These are phyloP conservation scores for Fusarium torreyae DNA, from an alignment of 2,329 filamentous ascomycete species.

Conservation along the genomic window DNA sequence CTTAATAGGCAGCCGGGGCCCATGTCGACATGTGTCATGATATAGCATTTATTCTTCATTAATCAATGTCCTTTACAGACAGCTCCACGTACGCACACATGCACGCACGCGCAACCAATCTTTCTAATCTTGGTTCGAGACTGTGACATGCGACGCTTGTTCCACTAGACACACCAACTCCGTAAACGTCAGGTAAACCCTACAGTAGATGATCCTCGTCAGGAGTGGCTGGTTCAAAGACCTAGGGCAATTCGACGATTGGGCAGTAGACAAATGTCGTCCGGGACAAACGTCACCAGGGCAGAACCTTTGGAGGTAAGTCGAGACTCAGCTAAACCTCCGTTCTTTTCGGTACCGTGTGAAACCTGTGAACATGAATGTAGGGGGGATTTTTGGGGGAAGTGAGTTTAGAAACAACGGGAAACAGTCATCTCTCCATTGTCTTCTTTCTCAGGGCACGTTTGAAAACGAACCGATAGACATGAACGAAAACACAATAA, in stretches of 20 bases:
- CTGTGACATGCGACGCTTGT: conserved; percentile 17
- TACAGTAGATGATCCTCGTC: background rate
- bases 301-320: conserved; percentile 5
- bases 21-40: conserved; percentile 52
- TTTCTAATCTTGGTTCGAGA: conserved; percentile 30
- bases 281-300: conserved; percentile 15
- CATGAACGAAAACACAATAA: conserved; percentile 43
- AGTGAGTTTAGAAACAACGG: conserved; percentile 26
- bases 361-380: conserved; percentile 32
- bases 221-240: background rate
- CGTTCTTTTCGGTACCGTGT: conserved; percentile 11
- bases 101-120: conserved; percentile 29
- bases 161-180: conserved; percentile 4
- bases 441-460: conserved; percentile 27
- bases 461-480: conserved; percentile 41
- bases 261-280: conserved; percentile 7
- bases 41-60: conserved; percentile 52
- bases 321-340: conserved; percentile 12
- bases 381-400: conserved; percentile 30
- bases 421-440: conserved; percentile 34
- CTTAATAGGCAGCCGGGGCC: conserved; percentile 42
- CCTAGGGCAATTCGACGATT: background rate
- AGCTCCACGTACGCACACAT: conserved; percentile 24
- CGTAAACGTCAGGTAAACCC: conserved; percentile 4
- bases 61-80: conserved; percentile 45